Base-by-base conservation (phyloP, 2,329 filamentous ascomycete genomes). In the Pezicula rhizophila region DNA sequence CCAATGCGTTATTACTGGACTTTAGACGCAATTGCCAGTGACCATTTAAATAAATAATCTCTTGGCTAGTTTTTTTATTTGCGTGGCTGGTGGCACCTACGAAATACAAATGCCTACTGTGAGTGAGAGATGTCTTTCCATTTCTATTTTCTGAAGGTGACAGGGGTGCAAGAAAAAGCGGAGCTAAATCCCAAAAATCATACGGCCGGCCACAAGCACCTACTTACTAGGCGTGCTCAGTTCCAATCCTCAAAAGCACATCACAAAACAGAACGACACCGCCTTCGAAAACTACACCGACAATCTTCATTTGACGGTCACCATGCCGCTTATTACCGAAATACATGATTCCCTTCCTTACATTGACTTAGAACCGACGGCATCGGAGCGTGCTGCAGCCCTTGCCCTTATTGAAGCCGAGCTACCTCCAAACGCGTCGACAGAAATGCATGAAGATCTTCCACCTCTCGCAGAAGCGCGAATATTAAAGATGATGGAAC, bases 331-430 rank as follows among this genome's bases (percentile, higher is more conserved):
- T 35, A 54, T 55, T 50, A 59, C 51, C 23, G 49, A 53, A 12
- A 54, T 60, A 49, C 58, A 63, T 51, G 64, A 65, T 25, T 66
- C 52, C 47, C 53, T 57, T 49, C 56, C 47, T 31, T 57, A 96
- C 70, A 85, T 97, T 66, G 92, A 99, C 70, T 63, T 75, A 15
- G 79, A 85, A 46, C 85, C 86, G 37, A 84, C 84, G 5, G 65
- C 76, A 17, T 58, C 72, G 45, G 79, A 82, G 60, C 81, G 87
- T 61, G 70, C 76, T 49, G 77, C 81, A 53, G 89, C 89, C 49
- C 74, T 82, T 66, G 71, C 79, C 54, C 80, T 92, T 55, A 85
- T 96, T 59, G 65, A 76, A 52, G 71, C 78, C 62, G 88, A 95
- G 64, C 74, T 85, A 18, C 18, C n/a, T n/a, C 6, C 49, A 18